Evolutionary conservation across 1,284 basidiomycete species (phyloP), one percentile per base, ranked within the genome.

Genomic region (Singerocomus rubriflavus): DNA sequence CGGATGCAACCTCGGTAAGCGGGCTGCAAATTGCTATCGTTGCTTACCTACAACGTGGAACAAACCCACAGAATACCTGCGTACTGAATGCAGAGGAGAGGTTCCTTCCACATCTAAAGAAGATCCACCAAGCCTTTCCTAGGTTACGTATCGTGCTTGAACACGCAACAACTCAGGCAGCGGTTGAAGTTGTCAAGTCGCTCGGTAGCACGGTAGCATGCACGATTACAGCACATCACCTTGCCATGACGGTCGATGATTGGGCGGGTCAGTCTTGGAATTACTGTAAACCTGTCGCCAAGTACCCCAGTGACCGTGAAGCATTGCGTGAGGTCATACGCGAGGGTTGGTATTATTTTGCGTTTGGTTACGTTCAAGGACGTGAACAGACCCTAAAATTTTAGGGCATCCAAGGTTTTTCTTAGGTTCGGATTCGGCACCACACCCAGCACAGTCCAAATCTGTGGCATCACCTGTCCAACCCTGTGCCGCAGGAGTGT

Each of bases 261-360:
- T 98, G 96, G 86, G 95, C 95, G 1, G 93, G 95, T 6, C 94
- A 98, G 71, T 85, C 92, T 0, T 92, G 92, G 79, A 85, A 98
- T 68, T 99, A 91, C 70, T 99, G 97, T 79, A 99, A 99, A 72
- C 97, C 97, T 0, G 91, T 99, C 21, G 96, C 97, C 27, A 99
- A 99, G 72, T 94, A 85, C 63, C 95, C 95, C 5, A 87, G 91
- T 58, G 97, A 99, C 69, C 79, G 96, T 27, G 71, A 82, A 59
- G 95, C 97, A 10, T 73, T 99, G 48, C 82, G 85, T 50, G 81
- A 90, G 21, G 85, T 95, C 34, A 82, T 99, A 48, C 77, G 74
- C 54, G 82, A 89, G 73, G 92, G 90, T 90, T 49, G 44, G 70
- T 50, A 30, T 31, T 17, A 16, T 30, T 36, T 29, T 43, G 25